Percentiles rank a stretch among this genome's conserved stretches.
Conservation (phyloP, 2,329 filamentous ascomycete genomes). For the Claviceps pusilla region DNA sequence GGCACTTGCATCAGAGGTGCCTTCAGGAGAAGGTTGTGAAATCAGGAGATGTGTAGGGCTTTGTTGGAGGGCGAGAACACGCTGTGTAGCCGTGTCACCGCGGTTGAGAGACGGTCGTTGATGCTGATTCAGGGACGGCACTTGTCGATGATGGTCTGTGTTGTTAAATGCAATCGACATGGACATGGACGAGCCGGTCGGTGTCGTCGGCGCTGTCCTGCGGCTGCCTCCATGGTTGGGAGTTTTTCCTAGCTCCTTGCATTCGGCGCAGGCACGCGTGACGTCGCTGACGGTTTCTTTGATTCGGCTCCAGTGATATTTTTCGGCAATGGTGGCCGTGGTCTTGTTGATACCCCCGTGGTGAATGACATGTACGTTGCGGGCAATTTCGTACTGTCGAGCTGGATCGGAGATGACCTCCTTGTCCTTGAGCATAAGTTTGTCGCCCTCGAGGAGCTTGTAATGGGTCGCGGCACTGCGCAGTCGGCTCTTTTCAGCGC, state of each 20-base stretch:
- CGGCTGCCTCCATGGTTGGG: constrained; percentile 17
- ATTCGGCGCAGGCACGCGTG: constrained; percentile 80
- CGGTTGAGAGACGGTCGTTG: constrained; percentile 2
- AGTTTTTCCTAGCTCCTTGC: constrained; percentile 62
- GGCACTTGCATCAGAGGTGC: constrained; percentile 18
- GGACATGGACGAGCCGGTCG: neutral
- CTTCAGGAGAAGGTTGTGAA: constrained; percentile 12
- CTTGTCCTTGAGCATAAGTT: constrained; percentile 93
- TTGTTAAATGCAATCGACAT: neutral
- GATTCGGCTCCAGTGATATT: constrained; percentile 94
- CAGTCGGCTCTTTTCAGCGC: constrained; percentile 87
- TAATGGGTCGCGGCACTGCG: constrained; percentile 91
- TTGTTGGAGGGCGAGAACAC: constrained; percentile 18
- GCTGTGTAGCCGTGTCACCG: constrained; percentile 8
- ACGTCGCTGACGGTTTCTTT: constrained; percentile 94
- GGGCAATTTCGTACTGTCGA: constrained; percentile 79
- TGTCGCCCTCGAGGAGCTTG: constrained; percentile 63
- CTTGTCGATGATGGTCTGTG: neutral
- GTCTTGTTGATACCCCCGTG: constrained; percentile 98
- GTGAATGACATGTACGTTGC: constrained; percentile 54
- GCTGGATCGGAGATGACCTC: constrained; percentile 87
- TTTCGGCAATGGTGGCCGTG: constrained; percentile 81
- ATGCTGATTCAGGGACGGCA: neutral
- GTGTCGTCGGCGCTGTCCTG: constrained; percentile 5
- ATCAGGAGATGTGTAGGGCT: constrained; percentile 14